Base-by-base conservation (phyloP, 2,329 filamentous ascomycete species). In the Dactylonectria macrodidyma region DNA sequence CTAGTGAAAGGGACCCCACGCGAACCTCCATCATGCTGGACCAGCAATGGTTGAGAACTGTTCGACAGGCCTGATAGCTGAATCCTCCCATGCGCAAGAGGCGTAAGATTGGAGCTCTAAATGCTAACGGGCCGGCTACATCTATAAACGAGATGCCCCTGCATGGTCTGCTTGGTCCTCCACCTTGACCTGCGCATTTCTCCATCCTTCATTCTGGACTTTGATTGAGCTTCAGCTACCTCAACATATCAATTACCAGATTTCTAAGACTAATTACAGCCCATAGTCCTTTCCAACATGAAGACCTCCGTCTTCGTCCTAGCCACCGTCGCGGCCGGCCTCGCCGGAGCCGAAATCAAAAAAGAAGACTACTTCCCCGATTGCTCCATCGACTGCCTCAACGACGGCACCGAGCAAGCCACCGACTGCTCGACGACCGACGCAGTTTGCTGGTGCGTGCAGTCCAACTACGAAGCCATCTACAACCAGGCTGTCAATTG, bases 311-410 rank as follows among this genome's bases (percentile, higher is more conserved):
- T 73, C 59, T 51, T 76, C 36, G 30, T 73, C 46, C 54, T 75
- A 11, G 68, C 70, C 51, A 69, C 72, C 44, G 70, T 69, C 48
- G 47, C 73, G 16, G 60, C 72, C 19, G 69, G 68, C 52, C 65
- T 72, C 26, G 76, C 71, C 36, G 66, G 56, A 14, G 72, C 74
- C 24, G 66, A 73, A 11, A 62, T 59, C n/a, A 34, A 68, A 26
- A 62, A 57, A 22, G 44, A 63, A 34, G 73, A 76, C 57, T 73
- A 66, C 51, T 73, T 78, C 60, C 78, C 78, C 38, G 59, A 73
- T 48, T 80, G 78, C 65, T 72, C 77, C 14, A 44, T 77, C n/a
- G 48, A 74, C 22, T 81, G 78, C 60, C 72, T 80, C 56, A 33
- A 65, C 50, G 57, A 76, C 1, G 77, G 72, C 33, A 75, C 71